Base-by-base conservation (phyloP, 2,329 filamentous ascomycete species). In the Penicillium sp. region DNA sequence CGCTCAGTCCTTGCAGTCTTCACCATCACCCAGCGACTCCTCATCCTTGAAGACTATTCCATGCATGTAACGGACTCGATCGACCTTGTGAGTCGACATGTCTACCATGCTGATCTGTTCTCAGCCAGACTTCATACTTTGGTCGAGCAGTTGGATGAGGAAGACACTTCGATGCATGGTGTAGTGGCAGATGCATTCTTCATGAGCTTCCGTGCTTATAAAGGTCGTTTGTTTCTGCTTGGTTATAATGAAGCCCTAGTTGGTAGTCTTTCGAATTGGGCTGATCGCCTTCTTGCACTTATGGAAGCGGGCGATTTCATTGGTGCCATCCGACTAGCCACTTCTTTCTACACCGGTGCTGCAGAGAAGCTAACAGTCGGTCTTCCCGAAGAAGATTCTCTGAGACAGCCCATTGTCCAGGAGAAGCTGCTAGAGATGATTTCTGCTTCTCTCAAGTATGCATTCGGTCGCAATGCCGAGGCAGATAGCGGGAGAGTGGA, bases 231-330 rank as follows among this genome's bases (percentile, higher is more conserved):
- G 35, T 99, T 99, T 69, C 78, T 98, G 4, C 81, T 99, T 9
- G 93, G 95, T n/a, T 93, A 93, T 77, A 95, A 93, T 69, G 93
- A 98, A 69, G 81, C 97, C 42, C 91, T 91, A 0, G 90, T 98
- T 48, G 95, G 95, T 2, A 90, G 90, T 4, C 77, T 99, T 33
- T 98, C 95, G 0, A 99, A 99, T 65, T 99, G 95, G 95, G 93
- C 95, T 2, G 95, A 99, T 74, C 84, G 95, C 42, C 80, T 99
- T 19, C 87, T 97, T 63, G 93, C 93, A 0, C 81, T 98, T 65
- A 97, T 99, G 90, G 93, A 98, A 72, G 86, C 92, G 55, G 95
- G 95, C n/a, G 92, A 98, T 74, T 96, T 96, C 69, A 90, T 99
- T 62, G 90, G 87, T 13, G 93, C 95, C 1, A 96, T 99, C 58